A percentile compares a stretch with the other conserved stretches of the same genome.
Evolutionary conservation across 257 asterid species (phyloP).

Genomic region (Echites panduratus): DNA sequence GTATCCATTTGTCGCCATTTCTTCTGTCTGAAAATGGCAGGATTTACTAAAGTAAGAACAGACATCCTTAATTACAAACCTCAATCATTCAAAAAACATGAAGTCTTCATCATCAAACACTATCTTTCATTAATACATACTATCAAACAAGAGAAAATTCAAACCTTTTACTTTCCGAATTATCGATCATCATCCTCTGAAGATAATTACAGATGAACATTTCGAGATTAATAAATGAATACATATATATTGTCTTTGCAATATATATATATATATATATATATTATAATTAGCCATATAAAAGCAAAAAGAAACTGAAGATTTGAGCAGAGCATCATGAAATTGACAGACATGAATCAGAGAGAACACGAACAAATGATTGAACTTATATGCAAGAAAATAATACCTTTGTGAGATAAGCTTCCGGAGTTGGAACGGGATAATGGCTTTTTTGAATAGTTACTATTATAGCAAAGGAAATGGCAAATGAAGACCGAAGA

Average conservation of each 20-base stretch:
- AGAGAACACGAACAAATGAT: background rate
- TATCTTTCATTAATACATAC: background rate
- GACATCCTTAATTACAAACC: background rate
- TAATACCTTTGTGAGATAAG: background rate
- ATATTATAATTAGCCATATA: background rate
- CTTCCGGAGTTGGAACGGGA: background rate
- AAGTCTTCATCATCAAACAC: background rate
- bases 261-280: background rate
- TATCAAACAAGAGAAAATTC: background rate
- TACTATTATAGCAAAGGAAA: background rate
- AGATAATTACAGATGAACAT: background rate
- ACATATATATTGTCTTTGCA: background rate
- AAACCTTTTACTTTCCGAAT: background rate
- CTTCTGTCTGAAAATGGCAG: constrained; percentile 37
- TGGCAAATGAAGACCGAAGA: background rate
- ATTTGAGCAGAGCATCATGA: background rate
- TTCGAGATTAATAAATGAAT: background rate
- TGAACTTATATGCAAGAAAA: background rate
- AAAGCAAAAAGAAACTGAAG: background rate
- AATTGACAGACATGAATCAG: background rate
- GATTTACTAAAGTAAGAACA: background rate
- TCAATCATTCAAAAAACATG: background rate
- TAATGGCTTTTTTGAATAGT: background rate
- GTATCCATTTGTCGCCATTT: constrained; percentile 49
- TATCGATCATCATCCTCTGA: background rate